These are phyloP conservation scores for Byssochlamys sp. DNA, from an alignment of 2,329 filamentous ascomycete species.

Conservation along the genomic window DNA sequence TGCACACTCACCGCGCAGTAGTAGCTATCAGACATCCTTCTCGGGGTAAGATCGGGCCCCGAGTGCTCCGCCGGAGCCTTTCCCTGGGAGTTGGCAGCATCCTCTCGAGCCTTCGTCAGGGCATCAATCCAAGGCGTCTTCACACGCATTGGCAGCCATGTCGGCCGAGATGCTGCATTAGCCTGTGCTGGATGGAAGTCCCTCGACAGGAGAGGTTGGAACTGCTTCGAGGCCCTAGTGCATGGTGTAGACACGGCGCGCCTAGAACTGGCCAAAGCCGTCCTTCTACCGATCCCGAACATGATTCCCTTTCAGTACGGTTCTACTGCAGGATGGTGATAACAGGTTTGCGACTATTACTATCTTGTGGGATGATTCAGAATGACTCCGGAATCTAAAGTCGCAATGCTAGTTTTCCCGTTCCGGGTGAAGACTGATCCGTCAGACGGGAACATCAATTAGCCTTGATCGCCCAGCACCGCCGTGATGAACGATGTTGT, in stretches of 20 bases:
- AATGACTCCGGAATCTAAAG: neutral
- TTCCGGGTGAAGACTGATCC: slow-evolving; percentile 1
- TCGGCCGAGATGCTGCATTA: slow-evolving; percentile 20
- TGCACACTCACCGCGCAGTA: slow-evolving; percentile 50
- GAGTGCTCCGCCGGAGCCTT: slow-evolving; percentile 15
- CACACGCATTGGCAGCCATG: slow-evolving; percentile 48
- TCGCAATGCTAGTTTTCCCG: neutral
- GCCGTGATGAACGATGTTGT: neutral
- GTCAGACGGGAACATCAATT: neutral
- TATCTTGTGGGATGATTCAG: neutral
- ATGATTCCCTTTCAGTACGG: slow-evolving; percentile 4
- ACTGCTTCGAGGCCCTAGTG: slow-evolving; percentile 5
- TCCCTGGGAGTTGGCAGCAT: slow-evolving; percentile 18
- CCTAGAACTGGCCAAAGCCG: slow-evolving; percentile 12
- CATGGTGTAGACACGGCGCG: slow-evolving; percentile 8
- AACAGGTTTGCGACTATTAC: neutral
- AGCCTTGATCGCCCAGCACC: neutral
- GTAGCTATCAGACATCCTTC: slow-evolving; percentile 62
- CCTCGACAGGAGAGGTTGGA: slow-evolving; percentile 5
- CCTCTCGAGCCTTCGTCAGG: slow-evolving; percentile 44
- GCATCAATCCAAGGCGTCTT: slow-evolving; percentile 63
- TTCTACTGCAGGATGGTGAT: neutral
- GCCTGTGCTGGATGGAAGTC: slow-evolving; percentile 21
- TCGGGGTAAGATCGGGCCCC: slow-evolving; percentile 52
- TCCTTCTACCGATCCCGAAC: slow-evolving; percentile 13